These are phyloP conservation scores for Pterocarpus santalinus DNA, from an alignment of 306 rosid genomes.

Conservation along the genomic window DNA sequence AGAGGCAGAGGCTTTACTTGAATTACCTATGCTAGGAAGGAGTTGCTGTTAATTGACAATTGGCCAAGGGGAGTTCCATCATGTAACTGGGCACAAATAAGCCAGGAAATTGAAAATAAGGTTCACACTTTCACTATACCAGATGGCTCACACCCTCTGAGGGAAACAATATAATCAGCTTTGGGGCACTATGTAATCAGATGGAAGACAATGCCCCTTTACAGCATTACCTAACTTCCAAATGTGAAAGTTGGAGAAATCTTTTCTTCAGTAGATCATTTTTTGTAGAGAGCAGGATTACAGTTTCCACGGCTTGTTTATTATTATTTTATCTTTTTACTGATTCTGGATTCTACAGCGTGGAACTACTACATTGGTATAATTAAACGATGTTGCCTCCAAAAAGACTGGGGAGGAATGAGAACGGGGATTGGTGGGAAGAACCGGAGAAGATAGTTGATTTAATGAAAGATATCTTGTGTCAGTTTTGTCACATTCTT, in stretches of 20 bases:
- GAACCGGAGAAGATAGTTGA: constrained; percentile 34
- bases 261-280: constrained; percentile 35
- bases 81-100: constrained; percentile 43
- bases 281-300: constrained; percentile 46
- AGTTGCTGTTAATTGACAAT: too few species aligned
- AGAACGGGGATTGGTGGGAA: constrained; percentile 25
- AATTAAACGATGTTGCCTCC: constrained; percentile 36
- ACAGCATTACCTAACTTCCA: constrained; percentile 44
- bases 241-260: constrained; percentile 44
- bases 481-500: constrained; percentile 25
- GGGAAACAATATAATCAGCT: constrained; percentile 65
- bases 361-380: constrained; percentile 42
- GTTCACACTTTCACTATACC: constrained; percentile 66
- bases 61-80: too few species aligned
- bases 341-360: constrained; percentile 43
- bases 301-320: constrained; percentile 35
- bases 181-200: constrained; percentile 63
- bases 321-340: constrained; percentile 29
- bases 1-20: too few species aligned
- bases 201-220: constrained; percentile 54
- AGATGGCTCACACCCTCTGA: constrained; percentile 66
- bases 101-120: constrained; percentile 63
- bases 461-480: constrained; percentile 41
- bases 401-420: constrained; percentile 33
- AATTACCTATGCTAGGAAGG: too few species aligned